Conservation (phyloP, 2,329 filamentous ascomycete species). For the Penicillium aurantiogriseum region DNA sequence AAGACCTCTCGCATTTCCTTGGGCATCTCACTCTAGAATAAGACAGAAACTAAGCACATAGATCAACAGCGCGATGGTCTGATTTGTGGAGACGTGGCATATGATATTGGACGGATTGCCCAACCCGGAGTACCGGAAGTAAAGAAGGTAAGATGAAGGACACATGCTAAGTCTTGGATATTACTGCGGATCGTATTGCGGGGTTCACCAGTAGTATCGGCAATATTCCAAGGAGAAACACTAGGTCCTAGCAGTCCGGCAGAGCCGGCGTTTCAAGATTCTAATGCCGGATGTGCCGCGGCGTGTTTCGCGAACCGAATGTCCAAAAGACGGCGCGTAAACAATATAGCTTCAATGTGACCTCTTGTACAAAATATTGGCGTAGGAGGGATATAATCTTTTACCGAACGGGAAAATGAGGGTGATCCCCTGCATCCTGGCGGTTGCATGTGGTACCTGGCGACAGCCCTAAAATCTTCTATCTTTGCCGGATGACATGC, state of each 20-base stretch:
- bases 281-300: neutral
- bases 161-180: conserved; percentile 1
- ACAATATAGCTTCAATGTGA: neutral
- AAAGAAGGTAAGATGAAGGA: conserved; percentile 13
- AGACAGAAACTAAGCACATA: neutral
- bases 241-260: neutral
- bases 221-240: neutral
- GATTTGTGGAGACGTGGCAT: neutral
- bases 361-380: neutral
- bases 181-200: neutral
- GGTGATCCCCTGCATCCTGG: neutral
- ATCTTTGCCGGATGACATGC: neutral
- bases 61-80: neutral
- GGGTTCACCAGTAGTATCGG: neutral
- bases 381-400: neutral
- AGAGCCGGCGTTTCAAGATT: neutral
- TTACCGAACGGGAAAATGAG: neutral
- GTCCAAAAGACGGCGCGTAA: neutral
- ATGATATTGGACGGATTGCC: neutral
- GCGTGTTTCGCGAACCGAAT: neutral
- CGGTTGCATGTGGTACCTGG: neutral
- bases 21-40: neutral
- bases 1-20: neutral
- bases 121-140: conserved; percentile 5
- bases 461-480: neutral